These are phyloP conservation scores for Chaetomium globosum DNA, from an alignment of 2,329 filamentous ascomycete species.

Conservation along the genomic window DNA sequence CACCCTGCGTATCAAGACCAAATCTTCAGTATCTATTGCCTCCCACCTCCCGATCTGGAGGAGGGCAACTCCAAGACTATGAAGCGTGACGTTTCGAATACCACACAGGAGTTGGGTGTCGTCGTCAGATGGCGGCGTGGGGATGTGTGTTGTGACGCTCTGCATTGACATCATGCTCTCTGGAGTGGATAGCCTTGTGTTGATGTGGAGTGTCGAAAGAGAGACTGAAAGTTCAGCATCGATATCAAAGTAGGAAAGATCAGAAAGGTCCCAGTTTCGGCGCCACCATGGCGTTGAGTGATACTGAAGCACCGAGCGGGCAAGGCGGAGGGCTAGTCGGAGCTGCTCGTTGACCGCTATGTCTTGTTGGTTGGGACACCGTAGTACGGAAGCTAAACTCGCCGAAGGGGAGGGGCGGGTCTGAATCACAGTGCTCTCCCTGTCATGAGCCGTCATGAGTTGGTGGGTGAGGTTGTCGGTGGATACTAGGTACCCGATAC, in stretches of 20 bases:
- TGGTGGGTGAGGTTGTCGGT: constrained; percentile 13
- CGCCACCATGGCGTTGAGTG: constrained; percentile 17
- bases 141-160: not conserved
- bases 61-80: constrained; percentile 15
- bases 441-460: constrained; percentile 9
- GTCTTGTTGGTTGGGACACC: not conserved
- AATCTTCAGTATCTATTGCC: not conserved
- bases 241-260: constrained; percentile 14
- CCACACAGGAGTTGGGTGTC: not conserved
- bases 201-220: constrained; percentile 10
- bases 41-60: constrained; percentile 19
- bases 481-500: constrained; percentile 8
- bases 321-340: constrained; percentile 4
- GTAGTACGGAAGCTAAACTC: constrained; percentile 6
- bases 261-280: constrained; percentile 6
- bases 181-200: not conserved
- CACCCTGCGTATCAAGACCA: not conserved
- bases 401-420: not conserved
- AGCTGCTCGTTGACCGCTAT: constrained; percentile 15
- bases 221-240: constrained; percentile 12
- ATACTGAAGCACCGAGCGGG: constrained; percentile 11
- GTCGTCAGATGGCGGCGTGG: not conserved
- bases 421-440: constrained; percentile 13
- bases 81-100: constrained; percentile 8
- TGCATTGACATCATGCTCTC: not conserved